Conservation (phyloP, 2,329 filamentous ascomycete genomes). For the Cladobotryum protrusum region DNA sequence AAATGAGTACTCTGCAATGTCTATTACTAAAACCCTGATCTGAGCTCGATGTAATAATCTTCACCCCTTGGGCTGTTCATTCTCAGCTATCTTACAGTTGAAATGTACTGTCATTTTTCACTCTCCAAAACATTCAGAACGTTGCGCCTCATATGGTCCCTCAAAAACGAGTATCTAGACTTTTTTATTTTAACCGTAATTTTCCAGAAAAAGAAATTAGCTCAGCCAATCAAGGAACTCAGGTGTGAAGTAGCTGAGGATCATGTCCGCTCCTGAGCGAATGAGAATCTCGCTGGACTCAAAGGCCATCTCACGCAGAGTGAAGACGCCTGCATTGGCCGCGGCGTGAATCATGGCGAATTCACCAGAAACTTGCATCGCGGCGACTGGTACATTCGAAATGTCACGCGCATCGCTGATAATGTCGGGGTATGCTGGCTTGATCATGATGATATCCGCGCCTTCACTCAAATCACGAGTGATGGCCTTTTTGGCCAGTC, state of each 20-base stretch:
- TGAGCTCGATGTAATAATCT: too few species aligned
- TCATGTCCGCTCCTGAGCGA: not conserved
- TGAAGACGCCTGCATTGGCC: not conserved
- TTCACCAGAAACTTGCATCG: conserved; percentile 3
- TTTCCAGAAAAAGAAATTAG: too few species aligned
- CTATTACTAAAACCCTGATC: too few species aligned
- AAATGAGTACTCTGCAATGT: too few species aligned
- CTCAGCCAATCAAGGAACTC: conserved; percentile 2
- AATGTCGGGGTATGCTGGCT: conserved; percentile 1
- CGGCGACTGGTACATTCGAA: not conserved
- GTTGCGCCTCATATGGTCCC: too few species aligned
- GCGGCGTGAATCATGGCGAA: conserved; percentile 1
- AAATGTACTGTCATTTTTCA: too few species aligned
- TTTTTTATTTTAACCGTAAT: too few species aligned
- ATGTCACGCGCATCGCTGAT: not conserved
- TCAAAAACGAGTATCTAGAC: too few species aligned
- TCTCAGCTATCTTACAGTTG: too few species aligned
- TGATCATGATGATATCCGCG: conserved; percentile 2
- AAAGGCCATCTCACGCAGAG: not conserved
- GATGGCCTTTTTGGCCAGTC: not conserved
- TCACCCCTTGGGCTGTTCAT: too few species aligned
- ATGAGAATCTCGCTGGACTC: not conserved
- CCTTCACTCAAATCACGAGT: not conserved
- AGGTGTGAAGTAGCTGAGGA: not conserved
- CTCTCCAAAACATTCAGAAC: too few species aligned